These are phyloP conservation scores for Penicillium paneum DNA, from an alignment of 2,329 filamentous ascomycete species.

Conservation along the genomic window DNA sequence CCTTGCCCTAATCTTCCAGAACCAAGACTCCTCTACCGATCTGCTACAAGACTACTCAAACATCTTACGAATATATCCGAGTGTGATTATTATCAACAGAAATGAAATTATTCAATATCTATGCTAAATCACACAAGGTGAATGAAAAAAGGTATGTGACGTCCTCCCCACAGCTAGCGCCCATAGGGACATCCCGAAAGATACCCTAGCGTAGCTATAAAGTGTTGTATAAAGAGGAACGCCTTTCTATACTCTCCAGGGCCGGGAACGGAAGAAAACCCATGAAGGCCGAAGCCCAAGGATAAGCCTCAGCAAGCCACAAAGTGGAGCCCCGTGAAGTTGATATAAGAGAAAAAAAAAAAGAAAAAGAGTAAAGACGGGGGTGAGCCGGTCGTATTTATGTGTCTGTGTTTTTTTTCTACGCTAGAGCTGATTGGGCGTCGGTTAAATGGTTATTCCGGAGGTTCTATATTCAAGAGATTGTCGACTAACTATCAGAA, in stretches of 20 bases:
- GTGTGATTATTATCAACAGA: not conserved
- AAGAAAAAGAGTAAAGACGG: conserved; percentile 3
- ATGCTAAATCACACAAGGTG: not conserved
- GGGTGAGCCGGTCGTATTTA: conserved; percentile 1
- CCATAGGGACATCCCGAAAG: not conserved
- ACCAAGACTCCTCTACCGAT: too few relatives aligned
- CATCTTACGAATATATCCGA: too few relatives aligned
- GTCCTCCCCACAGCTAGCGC: conserved; percentile 6
- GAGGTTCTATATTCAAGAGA: not conserved
- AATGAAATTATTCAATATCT: not conserved
- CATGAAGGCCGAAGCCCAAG: conserved; percentile 17
- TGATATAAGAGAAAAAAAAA: conserved; percentile 14
- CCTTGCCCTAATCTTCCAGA: too few relatives aligned
- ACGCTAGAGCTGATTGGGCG: conserved; percentile 10
- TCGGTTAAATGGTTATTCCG: not conserved
- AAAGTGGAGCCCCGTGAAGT: conserved; percentile 21
- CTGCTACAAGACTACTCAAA: not conserved
- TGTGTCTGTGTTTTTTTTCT: not conserved
- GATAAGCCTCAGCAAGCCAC: conserved; percentile 22
- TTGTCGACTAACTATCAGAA: too few relatives aligned
- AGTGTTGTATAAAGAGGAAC: conserved; percentile 16
- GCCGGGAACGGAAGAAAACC: conserved; percentile 23
- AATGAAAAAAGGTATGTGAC: conserved; percentile 1
- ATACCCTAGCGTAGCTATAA: conserved; percentile 12
- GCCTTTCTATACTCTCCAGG: conserved; percentile 21